Percentiles rank a stretch among this genome's conserved stretches.
phyloP scores from a whole-genome alignment of 2,329 filamentous ascomycete genomes.

The Daldinia sp. region DNA sequence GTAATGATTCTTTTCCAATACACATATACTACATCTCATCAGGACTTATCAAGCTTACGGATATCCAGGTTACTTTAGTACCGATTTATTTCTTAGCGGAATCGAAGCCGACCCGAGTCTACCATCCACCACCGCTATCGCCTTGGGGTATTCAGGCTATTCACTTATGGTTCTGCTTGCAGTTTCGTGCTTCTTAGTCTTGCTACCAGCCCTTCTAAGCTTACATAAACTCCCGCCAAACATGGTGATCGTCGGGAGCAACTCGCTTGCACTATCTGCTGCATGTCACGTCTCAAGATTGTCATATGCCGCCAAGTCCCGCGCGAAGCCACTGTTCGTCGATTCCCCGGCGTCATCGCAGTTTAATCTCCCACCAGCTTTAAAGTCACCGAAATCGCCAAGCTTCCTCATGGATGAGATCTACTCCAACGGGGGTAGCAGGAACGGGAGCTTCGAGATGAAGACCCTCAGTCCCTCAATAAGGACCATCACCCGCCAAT shows the following conservation, averaged over 20 bases:
- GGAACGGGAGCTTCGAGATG: slow-evolving; percentile 19
- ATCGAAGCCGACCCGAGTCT: slow-evolving; percentile 20
- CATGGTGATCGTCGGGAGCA: slow-evolving; percentile 32
- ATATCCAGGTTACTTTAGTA: slow-evolving; percentile 24
- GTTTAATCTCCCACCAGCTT: neutral
- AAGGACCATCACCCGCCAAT: neutral
- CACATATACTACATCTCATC: neutral
- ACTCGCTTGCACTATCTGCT: slow-evolving; percentile 39
- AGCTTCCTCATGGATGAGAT: neutral
- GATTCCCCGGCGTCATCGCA: neutral
- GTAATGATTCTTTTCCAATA: slow-evolving; percentile 14
- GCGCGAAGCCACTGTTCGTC: neutral
- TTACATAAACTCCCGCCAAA: slow-evolving; percentile 28
- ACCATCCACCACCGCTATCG: slow-evolving; percentile 26
- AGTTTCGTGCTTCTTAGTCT: slow-evolving; percentile 21
- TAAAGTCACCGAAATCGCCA: slow-evolving; percentile 3
- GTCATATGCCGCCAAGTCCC: slow-evolving; percentile 9
- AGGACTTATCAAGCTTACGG: neutral
- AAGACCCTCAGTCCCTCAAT: neutral
- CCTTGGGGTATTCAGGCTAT: slow-evolving; percentile 24
- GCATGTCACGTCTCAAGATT: slow-evolving; percentile 38
- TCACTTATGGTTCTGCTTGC: slow-evolving; percentile 25
- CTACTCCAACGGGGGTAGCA: slow-evolving; percentile 3
- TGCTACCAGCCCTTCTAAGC: slow-evolving; percentile 28
- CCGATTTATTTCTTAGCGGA: neutral